Conservation (phyloP, 116 monocot genomes). For the Posidonia oceanica region DNA sequence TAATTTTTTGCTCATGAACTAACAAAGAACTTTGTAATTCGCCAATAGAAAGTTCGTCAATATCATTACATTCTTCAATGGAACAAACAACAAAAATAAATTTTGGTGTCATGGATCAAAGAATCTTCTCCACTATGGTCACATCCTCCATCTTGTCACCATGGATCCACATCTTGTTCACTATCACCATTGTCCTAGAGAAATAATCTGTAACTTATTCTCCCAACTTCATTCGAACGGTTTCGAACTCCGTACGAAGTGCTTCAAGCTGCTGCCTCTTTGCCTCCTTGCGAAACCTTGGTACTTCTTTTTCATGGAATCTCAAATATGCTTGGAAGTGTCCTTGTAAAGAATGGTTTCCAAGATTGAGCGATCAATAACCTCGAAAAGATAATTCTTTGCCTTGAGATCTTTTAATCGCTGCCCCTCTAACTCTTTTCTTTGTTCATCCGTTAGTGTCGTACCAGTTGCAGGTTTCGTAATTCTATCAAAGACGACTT, state of each 20-base stretch:
- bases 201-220: slow-evolving; percentile 10
- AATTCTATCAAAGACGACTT: not conserved
- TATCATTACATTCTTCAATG: slow-evolving; percentile 16
- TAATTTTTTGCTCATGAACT: slow-evolving; percentile 19
- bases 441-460: not conserved
- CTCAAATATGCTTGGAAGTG: slow-evolving; percentile 15
- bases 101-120: slow-evolving; percentile 4
- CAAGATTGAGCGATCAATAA: slow-evolving; percentile 10
- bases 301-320: slow-evolving; percentile 20
- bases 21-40: slow-evolving; percentile 15
- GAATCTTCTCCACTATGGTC: slow-evolving; percentile 8
- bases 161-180: slow-evolving; percentile 5
- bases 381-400: slow-evolving; percentile 15
- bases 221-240: slow-evolving; percentile 1
- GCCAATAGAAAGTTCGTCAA: slow-evolving; percentile 10
- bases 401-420: slow-evolving; percentile 17
- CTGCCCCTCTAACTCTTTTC: not conserved
- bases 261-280: slow-evolving; percentile 13
- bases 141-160: slow-evolving; percentile 6
- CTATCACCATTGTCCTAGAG: not conserved
- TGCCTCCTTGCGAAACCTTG: slow-evolving; percentile 11
- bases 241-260: slow-evolving; percentile 11
- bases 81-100: slow-evolving; percentile 15
- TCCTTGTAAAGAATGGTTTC: slow-evolving; percentile 19
- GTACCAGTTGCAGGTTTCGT: not conserved